These are phyloP conservation scores for Coemansia sp. DNA, from an alignment of 192 early-diverging fungal species.

Conservation along the genomic window DNA sequence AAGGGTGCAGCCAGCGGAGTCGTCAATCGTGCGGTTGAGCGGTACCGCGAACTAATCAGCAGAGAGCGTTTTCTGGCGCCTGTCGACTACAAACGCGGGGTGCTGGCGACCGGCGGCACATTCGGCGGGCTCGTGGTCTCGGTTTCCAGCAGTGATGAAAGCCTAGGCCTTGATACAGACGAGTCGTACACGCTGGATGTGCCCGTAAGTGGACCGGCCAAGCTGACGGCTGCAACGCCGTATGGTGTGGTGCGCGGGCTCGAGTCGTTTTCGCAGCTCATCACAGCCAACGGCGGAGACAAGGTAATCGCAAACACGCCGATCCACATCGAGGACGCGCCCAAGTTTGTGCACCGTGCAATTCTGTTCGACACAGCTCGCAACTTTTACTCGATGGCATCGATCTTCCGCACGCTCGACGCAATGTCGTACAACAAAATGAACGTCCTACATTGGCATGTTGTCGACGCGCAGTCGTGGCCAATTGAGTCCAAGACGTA, in stretches of 20 bases:
- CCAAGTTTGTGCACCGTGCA: constrained; percentile 66
- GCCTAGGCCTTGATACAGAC: constrained; percentile 56
- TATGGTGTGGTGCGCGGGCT: constrained; percentile 70
- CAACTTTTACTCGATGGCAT: constrained; percentile 61
- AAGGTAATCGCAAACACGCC: constrained; percentile 58
- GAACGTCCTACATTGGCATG: constrained; percentile 82
- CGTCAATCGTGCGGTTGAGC: constrained; percentile 23
- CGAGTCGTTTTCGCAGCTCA: constrained; percentile 70
- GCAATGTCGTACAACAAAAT: constrained; percentile 71
- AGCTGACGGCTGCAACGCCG: constrained; percentile 57
- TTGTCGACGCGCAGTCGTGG: constrained; percentile 71
- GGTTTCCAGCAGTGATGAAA: constrained; percentile 27
- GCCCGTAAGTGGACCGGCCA: constrained; percentile 52
- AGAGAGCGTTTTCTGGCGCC: constrained; percentile 37
- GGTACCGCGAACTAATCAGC: constrained; percentile 38
- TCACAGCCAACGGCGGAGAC: constrained; percentile 51
- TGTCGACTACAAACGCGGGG: constrained; percentile 35
- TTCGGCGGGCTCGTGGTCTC: constrained; percentile 22
- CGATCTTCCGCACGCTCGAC: constrained; percentile 60
- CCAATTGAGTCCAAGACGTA: constrained; percentile 60
- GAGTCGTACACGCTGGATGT: constrained; percentile 70
- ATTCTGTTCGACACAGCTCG: constrained; percentile 65
- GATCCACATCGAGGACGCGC: constrained; percentile 61
- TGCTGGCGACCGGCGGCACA: constrained; percentile 23
- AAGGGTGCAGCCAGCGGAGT: constrained; percentile 18